phyloP scores from a whole-genome alignment of 495 filamentous ascomycete species.

The Aspergillus bertholletiae region DNA sequence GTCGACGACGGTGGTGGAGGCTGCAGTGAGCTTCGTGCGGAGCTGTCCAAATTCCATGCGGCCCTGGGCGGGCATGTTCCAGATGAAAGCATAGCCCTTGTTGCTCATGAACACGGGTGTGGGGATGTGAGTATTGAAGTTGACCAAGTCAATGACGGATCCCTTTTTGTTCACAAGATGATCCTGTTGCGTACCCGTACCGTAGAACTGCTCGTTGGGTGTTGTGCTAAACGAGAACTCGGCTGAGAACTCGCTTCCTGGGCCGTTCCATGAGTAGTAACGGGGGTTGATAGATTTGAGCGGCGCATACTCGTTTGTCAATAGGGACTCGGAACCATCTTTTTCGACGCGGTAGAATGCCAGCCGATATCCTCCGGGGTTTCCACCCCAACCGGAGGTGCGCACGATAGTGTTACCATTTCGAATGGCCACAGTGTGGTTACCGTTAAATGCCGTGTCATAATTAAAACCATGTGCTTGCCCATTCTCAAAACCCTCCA shows the following conservation, averaged over 20 bases:
- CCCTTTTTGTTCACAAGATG: slow-evolving; percentile 28
- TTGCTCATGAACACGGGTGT: slow-evolving; percentile 27
- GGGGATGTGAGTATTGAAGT: slow-evolving; percentile 27
- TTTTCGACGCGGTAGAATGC: slow-evolving; percentile 22
- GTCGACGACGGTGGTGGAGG: slow-evolving; percentile 23
- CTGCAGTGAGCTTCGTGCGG: slow-evolving; percentile 21
- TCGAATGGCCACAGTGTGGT: slow-evolving; percentile 16
- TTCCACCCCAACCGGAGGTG: slow-evolving; percentile 25
- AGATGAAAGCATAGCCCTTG: slow-evolving; percentile 26
- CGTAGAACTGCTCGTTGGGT: slow-evolving; percentile 27
- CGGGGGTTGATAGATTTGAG: slow-evolving; percentile 27
- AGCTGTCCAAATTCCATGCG: slow-evolving; percentile 26
- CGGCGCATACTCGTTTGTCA: slow-evolving; percentile 31
- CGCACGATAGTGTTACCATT: slow-evolving; percentile 26
- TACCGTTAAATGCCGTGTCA: slow-evolving; percentile 18
- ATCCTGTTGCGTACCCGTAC: slow-evolving; percentile 29
- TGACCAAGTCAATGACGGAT: slow-evolving; percentile 22
- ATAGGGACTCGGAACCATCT: slow-evolving; percentile 23
- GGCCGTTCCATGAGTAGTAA: slow-evolving; percentile 24
- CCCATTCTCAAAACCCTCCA: slow-evolving; percentile 25
- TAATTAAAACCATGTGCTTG: slow-evolving; percentile 20
- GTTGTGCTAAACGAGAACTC: slow-evolving; percentile 29
- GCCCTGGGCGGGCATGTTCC: slow-evolving; percentile 27
- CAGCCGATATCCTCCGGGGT: slow-evolving; percentile 23
- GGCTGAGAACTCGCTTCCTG: slow-evolving; percentile 22